Base-by-base conservation (phyloP, 2,329 filamentous ascomycete genomes). In the Aspergillus sp. region DNA sequence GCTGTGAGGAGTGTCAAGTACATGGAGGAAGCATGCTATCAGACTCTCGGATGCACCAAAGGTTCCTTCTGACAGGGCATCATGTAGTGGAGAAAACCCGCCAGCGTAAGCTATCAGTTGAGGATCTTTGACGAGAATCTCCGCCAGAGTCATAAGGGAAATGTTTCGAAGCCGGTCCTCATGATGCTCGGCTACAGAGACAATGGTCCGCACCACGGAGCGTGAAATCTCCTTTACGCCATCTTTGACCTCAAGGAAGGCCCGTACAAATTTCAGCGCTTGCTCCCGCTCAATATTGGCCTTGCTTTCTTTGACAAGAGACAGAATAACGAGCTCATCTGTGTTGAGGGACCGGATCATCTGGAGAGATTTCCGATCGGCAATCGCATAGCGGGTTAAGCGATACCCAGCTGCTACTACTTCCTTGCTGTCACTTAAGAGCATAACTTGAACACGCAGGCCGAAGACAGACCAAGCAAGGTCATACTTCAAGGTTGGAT, bases 261-360 rank as follows among this genome's bases (percentile, higher is more conserved):
- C 91, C 58, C 95, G 86, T 24, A 98, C 88, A 72, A 99, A 97
- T 73, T 99, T 99, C 67, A 99, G 80, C 12, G 95, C 95, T 75
- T 99, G 95, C 74, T 99, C 95, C 54, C 96, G 86, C 77, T 99
- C 95, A 17, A 99, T 90, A 66, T 93, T 93, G n/a, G 93, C 91
- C 74, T 97, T 98, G 69, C 90, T 89, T 73, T 98, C 95, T 72
- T 98, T 98, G 63, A 96, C 91, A 34, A 99, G 80, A 1, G 95
- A 98, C 67, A 93, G 82, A 40, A 96, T 91, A 27, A 97, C 93
- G 19, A 98, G 81, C 67, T 91, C 93, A 72, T 99, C 96, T 0
- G 92, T 98, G 65, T 97, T 93, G 19, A 98, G 79, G 13, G 84
- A 83, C 56, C 93, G 86, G 60, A 99, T 96, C 50, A 88, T 96